Base-by-base conservation (phyloP, 441 rosid genomes). In the Daphne laureola region DNA sequence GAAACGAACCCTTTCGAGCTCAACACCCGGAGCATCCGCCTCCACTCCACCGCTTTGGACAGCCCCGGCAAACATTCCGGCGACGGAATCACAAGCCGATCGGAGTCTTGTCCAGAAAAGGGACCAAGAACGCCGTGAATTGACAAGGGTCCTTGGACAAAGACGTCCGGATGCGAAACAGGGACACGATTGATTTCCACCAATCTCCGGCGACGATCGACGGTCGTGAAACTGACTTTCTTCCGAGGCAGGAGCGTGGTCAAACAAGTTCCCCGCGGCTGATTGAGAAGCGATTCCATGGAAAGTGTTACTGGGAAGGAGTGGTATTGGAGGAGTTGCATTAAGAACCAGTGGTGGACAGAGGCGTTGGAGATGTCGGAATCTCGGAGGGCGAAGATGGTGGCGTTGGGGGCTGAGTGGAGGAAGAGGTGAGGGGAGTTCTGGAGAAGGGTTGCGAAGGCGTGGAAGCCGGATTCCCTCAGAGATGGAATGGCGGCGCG, bases 61-160 rank as follows among this genome's bases (percentile, higher is more conserved):
- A 76, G 8, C 17, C 63, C 80, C 12, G 65, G 42, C 36, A 67
- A 59, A 46, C 84, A 68, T 5, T 43, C 43, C 3, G 82, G 70
- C 17, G 86, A 54, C 12, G 62, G 76, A 49, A 73, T 58, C 38
- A 17, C 46, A 46, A 44, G 31, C 23, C 69, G 68, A 35, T 55
- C 69, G 61, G 63, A 60, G 23, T 59, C 54, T 26, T 76, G 31
- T 7, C 76, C 66, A n/a, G 76, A 67, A 66, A 86, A 79, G 2
- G 92, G 85, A 54, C 53, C 72, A 59, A 64, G 62, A 75, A 91
- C 84, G 5, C 96, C 95, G 43, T 91, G 91, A 63, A 88, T 78
- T 0, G 77, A 77, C 13, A 83, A 50, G 11, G 74, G 68, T 45
- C 72, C 83, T 59, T 73, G 80, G 61, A 88, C 82, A 74, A 82